Conservation (phyloP, 2,329 filamentous ascomycete genomes). For the Monilinia fructigena region DNA sequence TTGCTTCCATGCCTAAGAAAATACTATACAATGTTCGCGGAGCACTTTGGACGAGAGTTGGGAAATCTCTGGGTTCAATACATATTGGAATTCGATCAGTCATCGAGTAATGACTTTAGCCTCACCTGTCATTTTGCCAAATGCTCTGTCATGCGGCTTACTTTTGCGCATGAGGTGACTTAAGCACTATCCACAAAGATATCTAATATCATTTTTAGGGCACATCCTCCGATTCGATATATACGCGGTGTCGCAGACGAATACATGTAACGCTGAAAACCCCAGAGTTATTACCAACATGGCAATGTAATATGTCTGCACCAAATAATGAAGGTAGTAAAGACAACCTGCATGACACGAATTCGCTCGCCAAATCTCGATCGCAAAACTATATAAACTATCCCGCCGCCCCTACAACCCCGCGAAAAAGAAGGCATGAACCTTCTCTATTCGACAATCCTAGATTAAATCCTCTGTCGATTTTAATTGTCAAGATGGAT, state of each 20-base stretch:
- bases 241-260: conserved; percentile 36
- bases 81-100: conserved; percentile 7
- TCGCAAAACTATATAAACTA: conserved; percentile 29
- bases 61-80: background rate
- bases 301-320: conserved; percentile 24
- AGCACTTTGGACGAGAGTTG: conserved; percentile 25
- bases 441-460: conserved; percentile 48
- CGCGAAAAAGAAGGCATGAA: conserved; percentile 27
- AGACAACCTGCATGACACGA: conserved; percentile 33
- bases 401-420: conserved; percentile 30
- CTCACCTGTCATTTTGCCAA: conserved; percentile 19
- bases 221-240: conserved; percentile 33
- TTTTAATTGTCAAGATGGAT: conserved; percentile 54
- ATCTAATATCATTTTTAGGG: conserved; percentile 38
- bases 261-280: conserved; percentile 31
- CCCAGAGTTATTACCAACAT: conserved; percentile 28
- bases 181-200: conserved; percentile 37
- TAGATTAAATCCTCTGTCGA: conserved; percentile 52
- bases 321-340: conserved; percentile 27
- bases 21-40: conserved; percentile 4
- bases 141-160: conserved; percentile 37
- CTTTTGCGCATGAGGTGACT: conserved; percentile 33
- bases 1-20: background rate
- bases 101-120: background rate
- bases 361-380: conserved; percentile 35